Percentiles rank a stretch among this genome's conserved stretches.
Conservation (phyloP, 192 early-diverging fungal genomes). For the Backusella tuberculispora region DNA sequence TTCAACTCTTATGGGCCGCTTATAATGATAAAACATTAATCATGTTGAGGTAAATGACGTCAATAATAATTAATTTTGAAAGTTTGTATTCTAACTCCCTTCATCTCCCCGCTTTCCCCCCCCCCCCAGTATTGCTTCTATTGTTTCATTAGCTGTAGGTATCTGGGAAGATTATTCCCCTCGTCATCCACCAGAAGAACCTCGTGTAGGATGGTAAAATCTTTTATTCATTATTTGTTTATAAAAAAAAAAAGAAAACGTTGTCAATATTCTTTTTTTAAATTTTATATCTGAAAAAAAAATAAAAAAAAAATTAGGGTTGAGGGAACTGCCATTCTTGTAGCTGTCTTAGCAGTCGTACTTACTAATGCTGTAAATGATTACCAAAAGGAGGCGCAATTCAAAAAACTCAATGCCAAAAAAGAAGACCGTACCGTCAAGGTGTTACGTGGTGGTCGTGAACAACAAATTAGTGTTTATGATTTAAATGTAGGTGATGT, state of each 20-base stretch:
- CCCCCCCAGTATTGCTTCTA: constrained; percentile 66
- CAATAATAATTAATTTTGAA: too few relatives aligned
- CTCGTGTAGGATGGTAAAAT: constrained; percentile 76
- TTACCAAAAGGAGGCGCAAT: constrained; percentile 85
- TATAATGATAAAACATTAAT: constrained; percentile 73
- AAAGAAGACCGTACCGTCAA: constrained; percentile 83
- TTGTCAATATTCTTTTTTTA: not conserved
- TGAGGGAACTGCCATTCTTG: constrained; percentile 79
- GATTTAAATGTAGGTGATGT: constrained; percentile 92
- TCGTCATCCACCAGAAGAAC: constrained; percentile 67
- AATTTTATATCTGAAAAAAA: not conserved
- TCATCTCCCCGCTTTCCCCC: too few relatives aligned
- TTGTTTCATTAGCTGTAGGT: constrained; percentile 85
- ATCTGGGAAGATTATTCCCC: constrained; percentile 80
- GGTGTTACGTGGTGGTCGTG: constrained; percentile 73
- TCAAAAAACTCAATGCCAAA: constrained; percentile 84
- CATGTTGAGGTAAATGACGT: constrained; percentile 40
- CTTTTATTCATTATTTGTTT: too few relatives aligned
- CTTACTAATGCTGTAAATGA: constrained; percentile 90
- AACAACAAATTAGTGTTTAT: constrained; percentile 71
- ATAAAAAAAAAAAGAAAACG: too few relatives aligned
- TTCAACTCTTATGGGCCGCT: constrained; percentile 57
- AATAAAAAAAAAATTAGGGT: constrained; percentile 30
- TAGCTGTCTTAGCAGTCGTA: constrained; percentile 86
- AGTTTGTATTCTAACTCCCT: too few relatives aligned